Base-by-base conservation (phyloP, 2,329 filamentous ascomycete genomes). In the Microsporum audouinii region DNA sequence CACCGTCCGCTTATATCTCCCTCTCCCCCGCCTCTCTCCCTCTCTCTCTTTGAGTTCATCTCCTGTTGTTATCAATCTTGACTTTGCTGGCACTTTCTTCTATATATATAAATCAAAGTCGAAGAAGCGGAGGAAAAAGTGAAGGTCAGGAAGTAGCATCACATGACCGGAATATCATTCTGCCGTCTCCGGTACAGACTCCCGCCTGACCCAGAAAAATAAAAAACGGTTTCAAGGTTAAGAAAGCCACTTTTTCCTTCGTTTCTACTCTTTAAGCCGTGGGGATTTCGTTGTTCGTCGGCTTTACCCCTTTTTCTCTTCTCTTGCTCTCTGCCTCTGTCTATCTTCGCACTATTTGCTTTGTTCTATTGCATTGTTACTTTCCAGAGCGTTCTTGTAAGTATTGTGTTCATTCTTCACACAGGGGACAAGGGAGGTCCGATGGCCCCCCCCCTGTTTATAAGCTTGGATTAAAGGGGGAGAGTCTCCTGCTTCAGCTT, bases 331-430 rank as follows among this genome's bases (percentile, higher is more conserved):
- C 45, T 51, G 29, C 27, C 2, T 31, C 27, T 29, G 8, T 17
- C 49, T 27, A 23, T 17, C 45, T 27, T 29, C 29, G 17, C 17
- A 23, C 17, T 23, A 23, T 5, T 34, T 53, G 47, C 27, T 23
- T 53, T 34, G 49, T 47, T 47, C 43, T 29, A 7, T 51, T 12
- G 45, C 45, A 51, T 55, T 55, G 51, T 23, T 14, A n/a, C 31
- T 55, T 51, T 55, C 31, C 31, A 55, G 31, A 55, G 51, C 51
- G 31, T 55, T 55, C 51, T 34, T 34, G 51, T 55, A 55, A 55
- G 51, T 55, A 8, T n/a, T 31, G 31, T n/a, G 7, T 55, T 17
- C 14, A 6, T 36, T 7, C 17, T 55, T 2, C n/a, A 33, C 14
- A 10, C 14, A 55, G 23, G 31, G 33, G n/a, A 34, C 29, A 34